Conservation (phyloP, 2,329 filamentous ascomycete species). For the Aspergillus aculeatinus region DNA sequence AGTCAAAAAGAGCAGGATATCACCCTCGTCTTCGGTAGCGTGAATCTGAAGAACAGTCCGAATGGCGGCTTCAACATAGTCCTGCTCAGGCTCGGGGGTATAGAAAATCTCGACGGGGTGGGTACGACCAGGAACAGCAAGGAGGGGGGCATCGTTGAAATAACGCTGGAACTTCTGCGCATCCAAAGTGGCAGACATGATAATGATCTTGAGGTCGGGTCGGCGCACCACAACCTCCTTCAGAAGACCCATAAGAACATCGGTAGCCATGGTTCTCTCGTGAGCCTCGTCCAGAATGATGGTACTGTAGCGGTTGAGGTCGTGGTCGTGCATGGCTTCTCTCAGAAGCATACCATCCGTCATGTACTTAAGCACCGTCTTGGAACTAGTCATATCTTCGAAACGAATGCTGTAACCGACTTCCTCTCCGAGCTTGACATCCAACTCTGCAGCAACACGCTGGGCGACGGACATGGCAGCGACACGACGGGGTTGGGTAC, state of each 20-base stretch:
- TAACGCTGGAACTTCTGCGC: conserved; percentile 98
- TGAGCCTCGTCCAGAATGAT: conserved; percentile 99
- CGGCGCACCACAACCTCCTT: conserved; percentile 83
- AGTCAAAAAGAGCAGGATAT: conserved; percentile 91
- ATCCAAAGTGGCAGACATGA: conserved; percentile 97
- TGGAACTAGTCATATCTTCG: conserved; percentile 85
- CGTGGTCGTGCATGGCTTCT: conserved; percentile 94
- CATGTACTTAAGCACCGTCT: conserved; percentile 98
- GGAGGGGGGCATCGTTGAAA: conserved; percentile 88
- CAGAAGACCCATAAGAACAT: conserved; percentile 93
- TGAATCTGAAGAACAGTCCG: conserved; percentile 96
- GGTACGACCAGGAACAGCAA: conserved; percentile 92
- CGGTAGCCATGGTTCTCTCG: conserved; percentile 93
- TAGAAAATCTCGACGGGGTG: conserved; percentile 98
- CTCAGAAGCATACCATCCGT: conserved; percentile 97
- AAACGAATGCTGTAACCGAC: conserved; percentile 99
- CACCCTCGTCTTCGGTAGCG: conserved; percentile 85
- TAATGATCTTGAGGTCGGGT: conserved; percentile 92
- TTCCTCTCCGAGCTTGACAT: conserved; percentile 87
- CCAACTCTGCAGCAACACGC: conserved; percentile 95
- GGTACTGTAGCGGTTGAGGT: conserved; percentile 88
- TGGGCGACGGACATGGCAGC: conserved; percentile 98
- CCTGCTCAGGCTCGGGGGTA: conserved; percentile 90
- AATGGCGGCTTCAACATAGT: conserved; percentile 94
- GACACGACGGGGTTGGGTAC: conserved; percentile 95